Evolutionary conservation across 805 yeast genomes (phyloP), one percentile per base, ranked within the genome.

Genomic region (Saturnispora galanensis): DNA sequence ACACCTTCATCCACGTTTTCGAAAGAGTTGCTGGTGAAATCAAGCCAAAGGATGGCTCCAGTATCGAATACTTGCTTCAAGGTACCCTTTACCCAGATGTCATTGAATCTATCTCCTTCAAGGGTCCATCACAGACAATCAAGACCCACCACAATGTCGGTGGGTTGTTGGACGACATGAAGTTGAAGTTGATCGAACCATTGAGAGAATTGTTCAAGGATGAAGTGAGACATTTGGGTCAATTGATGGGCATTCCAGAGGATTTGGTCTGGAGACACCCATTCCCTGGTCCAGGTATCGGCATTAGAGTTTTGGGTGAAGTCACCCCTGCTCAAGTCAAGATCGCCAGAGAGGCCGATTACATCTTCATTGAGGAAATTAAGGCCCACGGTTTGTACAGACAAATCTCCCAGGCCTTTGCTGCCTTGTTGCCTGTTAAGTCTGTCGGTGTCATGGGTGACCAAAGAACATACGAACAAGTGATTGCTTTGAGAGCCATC

Each of bases 281-380:
- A 47, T 93, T 93, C 95, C 99, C 99, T 58, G 99, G 99, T 64
- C 99, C 99, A 65, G 99, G 99, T 73, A 84, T 93, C 63, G 99
- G 97, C 56, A 93, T 93, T 66, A 83, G 99, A 70, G 94, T 93
- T 46, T 73, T 93, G 40, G 99, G 99, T 56, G 97, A 90, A 71
- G 97, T 93, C 52, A 85, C 96, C 48, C 84, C 79, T 55, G 79
- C 73, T 53, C 98, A 93, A 71, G 93, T 93, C 47, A 90, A 79
- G 62, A 93, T 93, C 62, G 98, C 97, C 38, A 84, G 97, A 70
- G 90, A 87, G 64, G 98, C 99, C 50, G 99, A 93, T 66, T 74
- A 72, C 66, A 93, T 93, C 58, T 93, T 85, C 75, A 93, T 93
- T 61, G 95, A 85, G 68, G 99, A 93, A 74, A 93, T 93, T 65